Evolutionary conservation across 2,329 filamentous ascomycete species (phyloP).

Genomic region (Paecilomyces fulvus): DNA sequence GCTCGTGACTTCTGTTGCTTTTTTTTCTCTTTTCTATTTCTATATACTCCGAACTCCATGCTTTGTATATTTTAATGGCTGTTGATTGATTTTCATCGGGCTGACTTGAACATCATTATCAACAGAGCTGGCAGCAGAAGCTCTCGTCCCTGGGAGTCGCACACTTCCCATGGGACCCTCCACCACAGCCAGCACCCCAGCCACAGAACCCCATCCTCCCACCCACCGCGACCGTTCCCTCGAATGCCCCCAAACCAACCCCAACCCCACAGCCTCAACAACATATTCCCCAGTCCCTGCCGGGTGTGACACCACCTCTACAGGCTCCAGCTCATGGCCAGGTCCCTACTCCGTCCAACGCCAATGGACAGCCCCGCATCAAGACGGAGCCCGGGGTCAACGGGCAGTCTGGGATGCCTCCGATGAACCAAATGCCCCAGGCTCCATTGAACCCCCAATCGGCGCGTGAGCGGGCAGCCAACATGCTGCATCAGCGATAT

Average conservation of each 20-base stretch:
- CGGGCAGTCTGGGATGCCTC: slow-evolving; percentile 20
- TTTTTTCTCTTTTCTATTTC: no score
- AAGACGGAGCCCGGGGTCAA: slow-evolving; percentile 46
- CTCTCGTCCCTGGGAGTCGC: slow-evolving; percentile 78
- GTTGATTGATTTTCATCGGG: background rate
- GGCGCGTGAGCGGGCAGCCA: slow-evolving; percentile 48
- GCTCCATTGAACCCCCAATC: slow-evolving; percentile 34
- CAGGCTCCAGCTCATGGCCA: slow-evolving; percentile 12
- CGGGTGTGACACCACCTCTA: slow-evolving; percentile 17
- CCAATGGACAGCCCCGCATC: slow-evolving; percentile 34
- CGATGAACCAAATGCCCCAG: slow-evolving; percentile 25
- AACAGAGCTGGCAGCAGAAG: slow-evolving; percentile 87
- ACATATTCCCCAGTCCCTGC: slow-evolving; percentile 25
- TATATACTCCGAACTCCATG: background rate
- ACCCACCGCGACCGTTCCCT: slow-evolving; percentile 32
- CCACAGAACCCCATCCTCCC: slow-evolving; percentile 30
- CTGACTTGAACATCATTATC: slow-evolving; percentile 2
- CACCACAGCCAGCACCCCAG: slow-evolving; percentile 53
- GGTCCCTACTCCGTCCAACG: slow-evolving; percentile 9
- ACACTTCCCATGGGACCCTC: slow-evolving; percentile 90
- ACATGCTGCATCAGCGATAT: slow-evolving; percentile 42
- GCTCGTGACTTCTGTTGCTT: background rate
- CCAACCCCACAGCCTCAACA: slow-evolving; percentile 23
- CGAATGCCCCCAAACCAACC: slow-evolving; percentile 35
- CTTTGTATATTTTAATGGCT: background rate